Conservation (phyloP, 2,329 filamentous ascomycete genomes). For the Fusarium sp. region DNA sequence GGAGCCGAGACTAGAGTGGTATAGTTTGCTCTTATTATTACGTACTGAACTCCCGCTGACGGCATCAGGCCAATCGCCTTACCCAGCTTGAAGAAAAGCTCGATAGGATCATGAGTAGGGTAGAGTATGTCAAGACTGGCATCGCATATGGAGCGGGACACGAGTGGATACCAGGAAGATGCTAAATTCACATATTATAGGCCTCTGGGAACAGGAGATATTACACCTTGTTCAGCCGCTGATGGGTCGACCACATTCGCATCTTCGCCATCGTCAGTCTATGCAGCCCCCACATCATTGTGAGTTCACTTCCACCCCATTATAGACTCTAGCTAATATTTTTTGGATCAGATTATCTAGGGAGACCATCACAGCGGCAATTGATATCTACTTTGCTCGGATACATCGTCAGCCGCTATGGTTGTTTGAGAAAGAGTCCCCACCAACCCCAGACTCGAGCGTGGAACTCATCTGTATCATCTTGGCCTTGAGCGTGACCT, state of each 20-base stretch:
- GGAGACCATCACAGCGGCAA: not conserved
- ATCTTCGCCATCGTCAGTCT: not conserved
- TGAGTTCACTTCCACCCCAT: not conserved
- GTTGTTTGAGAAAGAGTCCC: conserved; percentile 2
- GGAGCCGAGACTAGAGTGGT: conserved; percentile 9
- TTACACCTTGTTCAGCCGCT: not conserved
- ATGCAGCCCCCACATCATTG: not conserved
- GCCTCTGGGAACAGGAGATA: not conserved
- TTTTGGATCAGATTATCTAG: not conserved
- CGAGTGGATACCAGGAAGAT: not conserved
- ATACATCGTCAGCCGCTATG: conserved; percentile 30
- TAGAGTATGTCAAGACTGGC: conserved; percentile 8
- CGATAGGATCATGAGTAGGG: conserved; percentile 17
- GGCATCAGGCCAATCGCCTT: conserved; percentile 9
- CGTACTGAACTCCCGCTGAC: not conserved
- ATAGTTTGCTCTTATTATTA: accelerated
- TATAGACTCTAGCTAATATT: not conserved
- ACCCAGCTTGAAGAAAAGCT: conserved; percentile 30
- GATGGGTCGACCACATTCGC: not conserved
- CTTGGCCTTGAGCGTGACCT: conserved; percentile 7
- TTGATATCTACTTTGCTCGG: conserved; percentile 21
- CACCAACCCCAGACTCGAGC: not conserved
- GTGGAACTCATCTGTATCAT: conserved; percentile 10
- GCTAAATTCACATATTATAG: not conserved
- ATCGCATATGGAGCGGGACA: not conserved